Percentiles rank a stretch among this genome's conserved stretches.
These are phyloP conservation scores for Barnettozyma sucrosica DNA, from an alignment of 805 yeast genomes.

Conservation along the genomic window DNA sequence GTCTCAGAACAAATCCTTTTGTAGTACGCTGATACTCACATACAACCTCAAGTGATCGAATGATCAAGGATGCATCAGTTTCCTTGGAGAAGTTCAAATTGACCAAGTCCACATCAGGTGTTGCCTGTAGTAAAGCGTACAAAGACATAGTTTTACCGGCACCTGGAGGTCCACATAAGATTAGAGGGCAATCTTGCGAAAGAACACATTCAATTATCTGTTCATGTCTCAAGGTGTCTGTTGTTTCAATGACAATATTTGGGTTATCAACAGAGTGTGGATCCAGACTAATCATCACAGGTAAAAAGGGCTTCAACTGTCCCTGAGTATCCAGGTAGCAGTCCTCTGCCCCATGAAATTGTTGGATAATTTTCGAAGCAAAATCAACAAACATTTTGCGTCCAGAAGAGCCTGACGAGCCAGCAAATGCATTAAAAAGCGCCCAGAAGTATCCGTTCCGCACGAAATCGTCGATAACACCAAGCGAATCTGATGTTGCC, in stretches of 20 bases:
- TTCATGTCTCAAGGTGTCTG: constrained; percentile 71
- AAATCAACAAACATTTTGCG: constrained; percentile 18
- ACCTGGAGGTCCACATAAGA: constrained; percentile 95
- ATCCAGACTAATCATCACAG: constrained; percentile 34
- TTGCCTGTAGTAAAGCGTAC: constrained; percentile 55
- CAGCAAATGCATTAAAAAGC: constrained; percentile 4
- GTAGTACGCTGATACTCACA: constrained; percentile 54
- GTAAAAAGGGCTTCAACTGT: constrained; percentile 44
- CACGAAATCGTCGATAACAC: constrained; percentile 1
- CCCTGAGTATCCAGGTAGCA: constrained; percentile 40
- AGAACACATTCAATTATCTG: constrained; percentile 50
- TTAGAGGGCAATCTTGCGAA: constrained; percentile 49
- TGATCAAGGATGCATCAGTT: constrained; percentile 54
- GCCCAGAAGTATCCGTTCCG: neutral
- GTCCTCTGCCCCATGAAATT: constrained; percentile 23
- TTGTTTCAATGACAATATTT: constrained; percentile 67
- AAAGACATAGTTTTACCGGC: constrained; percentile 94
- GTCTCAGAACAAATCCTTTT: constrained; percentile 50
- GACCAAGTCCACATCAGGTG: constrained; percentile 52
- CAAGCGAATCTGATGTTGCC: neutral
- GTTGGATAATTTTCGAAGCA: constrained; percentile 11
- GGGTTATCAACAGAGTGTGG: constrained; percentile 45
- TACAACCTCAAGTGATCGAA: constrained; percentile 64
- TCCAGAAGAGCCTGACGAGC: constrained; percentile 30
- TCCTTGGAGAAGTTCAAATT: constrained; percentile 82